phyloP scores from a whole-genome alignment of 345 rosid genomes.

The Sonneratia caseolaris region DNA sequence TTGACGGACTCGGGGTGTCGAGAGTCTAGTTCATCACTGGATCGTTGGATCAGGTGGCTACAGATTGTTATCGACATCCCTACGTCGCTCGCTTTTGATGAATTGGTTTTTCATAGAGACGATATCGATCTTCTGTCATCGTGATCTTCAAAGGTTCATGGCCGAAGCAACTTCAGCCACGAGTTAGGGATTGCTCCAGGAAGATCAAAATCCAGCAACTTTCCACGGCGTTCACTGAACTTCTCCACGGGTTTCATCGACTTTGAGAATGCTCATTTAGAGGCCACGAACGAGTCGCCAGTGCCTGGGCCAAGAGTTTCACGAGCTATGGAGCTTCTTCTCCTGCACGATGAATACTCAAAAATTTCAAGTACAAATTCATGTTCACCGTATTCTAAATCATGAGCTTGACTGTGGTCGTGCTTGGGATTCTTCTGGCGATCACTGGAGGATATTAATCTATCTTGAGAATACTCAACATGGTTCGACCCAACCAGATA shows the following conservation, averaged over 20 bases:
- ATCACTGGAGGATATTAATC: neutral
- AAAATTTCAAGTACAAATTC: too few species aligned
- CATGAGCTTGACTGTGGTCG: too few species aligned
- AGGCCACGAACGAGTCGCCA: too few species aligned
- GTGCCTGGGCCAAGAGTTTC: neutral
- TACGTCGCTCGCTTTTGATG: too few species aligned
- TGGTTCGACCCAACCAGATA: too few species aligned
- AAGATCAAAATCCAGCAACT: conserved; percentile 73
- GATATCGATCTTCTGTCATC: conserved; percentile 27
- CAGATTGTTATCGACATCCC: too few species aligned
- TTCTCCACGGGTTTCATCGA: conserved; percentile 89
- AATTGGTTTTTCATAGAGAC: too few species aligned
- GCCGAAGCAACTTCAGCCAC: conserved; percentile 93
- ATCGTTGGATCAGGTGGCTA: too few species aligned
- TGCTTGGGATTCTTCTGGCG: neutral
- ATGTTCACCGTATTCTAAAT: too few species aligned
- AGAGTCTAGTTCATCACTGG: too few species aligned
- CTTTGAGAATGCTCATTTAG: neutral
- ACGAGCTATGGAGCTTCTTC: neutral
- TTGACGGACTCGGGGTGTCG: too few species aligned
- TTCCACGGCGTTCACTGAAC: conserved; percentile 67
- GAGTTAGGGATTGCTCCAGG: conserved; percentile 98
- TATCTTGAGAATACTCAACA: neutral
- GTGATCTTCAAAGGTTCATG: conserved; percentile 54
- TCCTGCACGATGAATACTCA: neutral